phyloP scores from a whole-genome alignment of 2,329 filamentous ascomycete species.

The Phialophora macrospora region DNA sequence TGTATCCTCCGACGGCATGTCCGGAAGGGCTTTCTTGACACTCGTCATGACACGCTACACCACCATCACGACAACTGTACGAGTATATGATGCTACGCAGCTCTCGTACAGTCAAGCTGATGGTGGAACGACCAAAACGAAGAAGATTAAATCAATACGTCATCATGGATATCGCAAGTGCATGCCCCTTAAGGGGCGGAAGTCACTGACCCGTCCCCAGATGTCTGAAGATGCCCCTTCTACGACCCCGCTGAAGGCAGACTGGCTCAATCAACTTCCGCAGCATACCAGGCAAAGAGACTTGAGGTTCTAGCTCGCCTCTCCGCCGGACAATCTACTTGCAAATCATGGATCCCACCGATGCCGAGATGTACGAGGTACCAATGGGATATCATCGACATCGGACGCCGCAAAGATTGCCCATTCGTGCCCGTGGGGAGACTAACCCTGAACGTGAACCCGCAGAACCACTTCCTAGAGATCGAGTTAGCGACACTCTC shows the following conservation, averaged over 20 bases:
- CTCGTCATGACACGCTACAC: not conserved
- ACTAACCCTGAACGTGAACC: too few species aligned
- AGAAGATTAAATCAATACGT: not conserved
- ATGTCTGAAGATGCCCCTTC: not conserved
- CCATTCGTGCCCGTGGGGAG: too few species aligned
- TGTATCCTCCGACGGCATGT: not conserved
- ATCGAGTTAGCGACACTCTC: too few species aligned
- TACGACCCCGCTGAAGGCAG: not conserved
- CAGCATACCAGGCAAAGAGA: too few species aligned
- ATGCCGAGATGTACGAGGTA: too few species aligned
- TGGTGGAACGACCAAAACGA: not conserved
- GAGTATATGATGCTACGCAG: not conserved
- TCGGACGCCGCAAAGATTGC: too few species aligned
- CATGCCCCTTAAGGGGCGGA: not conserved
- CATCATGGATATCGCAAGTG: not conserved
- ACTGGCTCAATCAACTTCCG: too few species aligned
- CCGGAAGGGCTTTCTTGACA: not conserved
- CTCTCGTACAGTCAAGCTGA: not conserved
- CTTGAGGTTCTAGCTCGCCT: too few species aligned
- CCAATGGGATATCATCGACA: too few species aligned
- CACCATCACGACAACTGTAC: not conserved
- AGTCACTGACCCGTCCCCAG: not conserved
- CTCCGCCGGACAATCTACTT: too few species aligned
- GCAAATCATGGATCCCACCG: too few species aligned
- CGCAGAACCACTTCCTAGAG: too few species aligned